Evolutionary conservation across 371 early-diverging fungal species (phyloP), one percentile per base, ranked within the genome.

Genomic region (Mucor lusitanicus): DNA sequence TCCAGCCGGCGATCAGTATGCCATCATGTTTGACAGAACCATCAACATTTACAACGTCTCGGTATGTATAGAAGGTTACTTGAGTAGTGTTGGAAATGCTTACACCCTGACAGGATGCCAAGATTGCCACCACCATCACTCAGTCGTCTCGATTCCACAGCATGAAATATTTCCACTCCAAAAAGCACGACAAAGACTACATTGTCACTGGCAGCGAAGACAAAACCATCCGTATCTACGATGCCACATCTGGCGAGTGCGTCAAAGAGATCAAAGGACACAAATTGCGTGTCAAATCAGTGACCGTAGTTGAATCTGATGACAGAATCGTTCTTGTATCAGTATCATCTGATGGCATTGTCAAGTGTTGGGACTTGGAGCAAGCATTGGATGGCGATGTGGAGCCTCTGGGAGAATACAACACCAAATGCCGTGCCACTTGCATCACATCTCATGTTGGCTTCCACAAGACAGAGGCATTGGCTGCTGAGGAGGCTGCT

Each of bases 161-260:
- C 15, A 84, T 85, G 74, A 70, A 77, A 48, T 85, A 86, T 59
- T 78, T 83, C 61, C 67, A 79, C 42, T 79, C 77, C 13, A 66
- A 73, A 32, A 59, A 55, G 44, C 68, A 81, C 19, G 79, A 76
- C 54, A 84, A 80, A 21, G 88, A 88, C 17, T 88, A 88, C 54
- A 70, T 94, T 40, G 70, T 92, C 23, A 77, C 84, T 28, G 93
- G 93, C 15, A 85, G 87, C 58, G 91, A 92, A 70, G 92, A 93
- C 78, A 91, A 90, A 70, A 80, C 78, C 27, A 64, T 91, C 6
- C 86, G 89, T 40, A 75, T 92, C n/a, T 91, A 85, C 82, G 83
- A 86, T 70, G 72, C 83, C 5, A 55, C 71, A 2, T 81, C 79
- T 3, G 90, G 90, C 27, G 76, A 82, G 8, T 84, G 85, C 53